Evolutionary conservation across 306 rosid species (phyloP), one percentile per base, ranked within the genome.

Genomic region (Quercus alba): DNA sequence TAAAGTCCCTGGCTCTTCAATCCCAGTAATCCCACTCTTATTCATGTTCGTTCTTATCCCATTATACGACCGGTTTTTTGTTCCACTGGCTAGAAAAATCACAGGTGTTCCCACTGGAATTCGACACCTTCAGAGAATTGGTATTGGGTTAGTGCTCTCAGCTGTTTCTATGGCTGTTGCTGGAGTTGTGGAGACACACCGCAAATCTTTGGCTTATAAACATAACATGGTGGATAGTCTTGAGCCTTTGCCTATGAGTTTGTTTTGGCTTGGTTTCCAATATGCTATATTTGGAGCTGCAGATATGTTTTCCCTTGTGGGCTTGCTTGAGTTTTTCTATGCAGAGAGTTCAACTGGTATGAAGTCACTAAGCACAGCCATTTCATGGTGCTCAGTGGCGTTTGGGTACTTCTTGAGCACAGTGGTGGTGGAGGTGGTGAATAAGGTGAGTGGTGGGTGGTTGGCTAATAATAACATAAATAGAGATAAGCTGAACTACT

Each of bases 81-180:
- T 92, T 73, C 97, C 98, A 9, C 25, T 94, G 0, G 91, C 90
- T n/a, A 89, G 96, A 52, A 94, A 82, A 82, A 28, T 92, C 71
- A 94, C 97, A 0, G 94, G 97, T 31, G 87, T 91, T 9, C 92
- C 97, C 70, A 91, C 99, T 0, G 97, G 97, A 57, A 92, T 92
- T 15, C 92, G 89, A 44, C 97, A 89, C 78, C 97, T 94, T 71
- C 97, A 94, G 57, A 74, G 97, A 30, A 84, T 92, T 1, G 95
- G 92, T 6, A 70, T 94, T 5, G 99, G 97, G 19, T 66, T 94
- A 58, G 84, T 94, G 54, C 91, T 94, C 75, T 87, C 97, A 5
- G 88, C 75, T 3, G 67, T 88, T 58, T 89, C 98, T 26, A 94
- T 94, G 95, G 86, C 92, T 1, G 56, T 90, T 3, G 89, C 97